Percentiles rank a stretch among this genome's conserved stretches.
Conservation (phyloP, 148 eudicot genomes). For the Drosera capensis region DNA sequence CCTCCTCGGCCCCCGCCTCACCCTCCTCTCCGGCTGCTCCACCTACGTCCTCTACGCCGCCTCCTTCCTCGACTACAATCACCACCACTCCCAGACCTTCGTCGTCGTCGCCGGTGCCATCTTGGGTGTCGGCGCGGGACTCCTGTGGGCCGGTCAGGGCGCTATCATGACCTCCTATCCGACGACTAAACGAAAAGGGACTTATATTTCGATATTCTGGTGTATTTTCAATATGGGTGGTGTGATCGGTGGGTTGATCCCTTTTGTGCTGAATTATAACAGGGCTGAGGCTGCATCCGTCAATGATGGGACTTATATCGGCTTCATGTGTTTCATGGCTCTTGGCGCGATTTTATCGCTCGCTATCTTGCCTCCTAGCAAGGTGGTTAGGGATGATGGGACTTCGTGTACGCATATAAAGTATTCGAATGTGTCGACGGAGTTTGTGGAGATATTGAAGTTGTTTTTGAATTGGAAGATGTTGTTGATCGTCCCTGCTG, state of each 20-base stretch:
- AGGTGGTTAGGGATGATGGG: slow-evolving; percentile 73
- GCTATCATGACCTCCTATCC: slow-evolving; percentile 96
- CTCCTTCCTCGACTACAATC: slow-evolving; percentile 71
- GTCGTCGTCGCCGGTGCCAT: slow-evolving; percentile 56
- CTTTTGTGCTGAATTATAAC: slow-evolving; percentile 47
- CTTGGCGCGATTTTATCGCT: slow-evolving; percentile 47
- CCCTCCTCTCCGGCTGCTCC: slow-evolving; percentile 61
- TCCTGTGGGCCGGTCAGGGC: slow-evolving; percentile 91
- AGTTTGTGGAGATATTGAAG: slow-evolving; percentile 38
- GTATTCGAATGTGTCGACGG: slow-evolving; percentile 53
- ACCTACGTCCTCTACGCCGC: slow-evolving; percentile 68
- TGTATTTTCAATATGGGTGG: slow-evolving; percentile 87
- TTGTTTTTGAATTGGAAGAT: slow-evolving; percentile 81
- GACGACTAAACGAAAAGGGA: slow-evolving; percentile 44
- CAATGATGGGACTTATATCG: slow-evolving; percentile 83
- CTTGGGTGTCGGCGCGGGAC: slow-evolving; percentile 76
- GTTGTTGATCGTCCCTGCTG: slow-evolving; percentile 59
- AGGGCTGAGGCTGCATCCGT: slow-evolving; percentile 53
- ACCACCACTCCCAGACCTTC: slow-evolving; percentile 42
- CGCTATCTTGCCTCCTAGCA: slow-evolving; percentile 51
- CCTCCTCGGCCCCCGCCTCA: slow-evolving; percentile 57
- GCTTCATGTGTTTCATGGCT: slow-evolving; percentile 80
- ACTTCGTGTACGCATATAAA: slow-evolving; percentile 45
- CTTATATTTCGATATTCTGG: slow-evolving; percentile 77
- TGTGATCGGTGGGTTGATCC: slow-evolving; percentile 84